These are phyloP conservation scores for Paramarasmius palmivorus DNA, from an alignment of 1,284 basidiomycete species.

Conservation along the genomic window DNA sequence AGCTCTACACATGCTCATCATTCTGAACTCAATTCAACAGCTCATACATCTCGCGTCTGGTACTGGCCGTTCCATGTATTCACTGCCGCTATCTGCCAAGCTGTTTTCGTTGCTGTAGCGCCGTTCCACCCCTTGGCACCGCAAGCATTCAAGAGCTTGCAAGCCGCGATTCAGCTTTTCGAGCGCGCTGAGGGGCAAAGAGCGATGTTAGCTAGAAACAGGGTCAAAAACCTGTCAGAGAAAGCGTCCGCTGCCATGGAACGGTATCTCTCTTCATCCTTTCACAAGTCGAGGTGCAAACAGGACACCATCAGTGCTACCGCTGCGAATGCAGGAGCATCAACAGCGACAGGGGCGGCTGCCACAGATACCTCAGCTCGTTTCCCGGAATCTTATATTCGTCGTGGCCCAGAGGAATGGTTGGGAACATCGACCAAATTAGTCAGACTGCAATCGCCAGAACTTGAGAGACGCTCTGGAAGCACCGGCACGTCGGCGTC, in stretches of 20 bases:
- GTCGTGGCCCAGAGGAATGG: slow-evolving; percentile 20
- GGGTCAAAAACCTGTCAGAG: slow-evolving; percentile 16
- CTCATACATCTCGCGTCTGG: slow-evolving; percentile 22
- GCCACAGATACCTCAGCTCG: neutral
- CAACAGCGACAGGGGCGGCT: neutral
- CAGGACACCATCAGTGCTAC: neutral
- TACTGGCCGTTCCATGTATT: slow-evolving; percentile 24
- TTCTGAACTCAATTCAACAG: slow-evolving; percentile 4
- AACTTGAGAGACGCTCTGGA: slow-evolving; percentile 1
- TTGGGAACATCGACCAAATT: slow-evolving; percentile 24
- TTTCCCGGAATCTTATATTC: slow-evolving; percentile 20
- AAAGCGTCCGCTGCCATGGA: slow-evolving; percentile 20
- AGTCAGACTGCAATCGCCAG: slow-evolving; percentile 16
- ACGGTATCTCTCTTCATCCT: neutral
- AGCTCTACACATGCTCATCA: neutral
- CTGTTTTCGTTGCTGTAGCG: slow-evolving; percentile 23
- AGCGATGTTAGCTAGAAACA: slow-evolving; percentile 17
- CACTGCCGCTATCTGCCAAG: slow-evolving; percentile 24
- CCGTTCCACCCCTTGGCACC: slow-evolving; percentile 23
- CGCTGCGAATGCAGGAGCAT: neutral
- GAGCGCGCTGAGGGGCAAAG: slow-evolving; percentile 18
- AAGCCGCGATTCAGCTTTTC: slow-evolving; percentile 21
- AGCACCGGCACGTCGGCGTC: neutral
- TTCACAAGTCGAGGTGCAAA: neutral
- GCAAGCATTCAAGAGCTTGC: slow-evolving; percentile 22